Conservation (phyloP, 176 grass and related monocot genomes). For the Leersia perrieri region DNA sequence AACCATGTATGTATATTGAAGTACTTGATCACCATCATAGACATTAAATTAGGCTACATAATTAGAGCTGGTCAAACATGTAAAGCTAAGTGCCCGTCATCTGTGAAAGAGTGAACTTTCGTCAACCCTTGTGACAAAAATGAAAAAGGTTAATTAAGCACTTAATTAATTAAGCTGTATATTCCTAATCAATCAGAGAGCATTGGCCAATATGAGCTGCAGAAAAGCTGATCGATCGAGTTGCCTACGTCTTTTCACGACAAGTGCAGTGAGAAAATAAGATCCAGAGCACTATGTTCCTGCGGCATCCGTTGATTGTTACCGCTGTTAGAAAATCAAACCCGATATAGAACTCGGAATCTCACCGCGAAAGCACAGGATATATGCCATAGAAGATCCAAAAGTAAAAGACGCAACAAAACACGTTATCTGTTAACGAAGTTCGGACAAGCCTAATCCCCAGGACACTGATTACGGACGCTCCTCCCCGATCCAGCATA, state of each 20-base stretch:
- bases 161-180: not conserved
- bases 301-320: conserved; percentile 18
- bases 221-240: not conserved
- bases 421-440: too few relatives aligned
- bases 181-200: not conserved
- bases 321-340: too few relatives aligned
- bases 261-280: conserved; percentile 34
- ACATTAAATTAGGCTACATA: not conserved
- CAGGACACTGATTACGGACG: too few relatives aligned
- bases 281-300: conserved; percentile 16
- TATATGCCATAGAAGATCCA: too few relatives aligned
- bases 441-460: too few relatives aligned
- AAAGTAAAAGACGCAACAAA: too few relatives aligned
- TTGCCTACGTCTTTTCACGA: not conserved
- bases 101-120: conserved; percentile 30
- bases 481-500: too few relatives aligned
- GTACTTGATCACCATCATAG: conserved; percentile 1
- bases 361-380: too few relatives aligned
- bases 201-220: conserved; percentile 4
- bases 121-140: conserved; percentile 7
- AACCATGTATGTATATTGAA: not conserved
- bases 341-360: too few relatives aligned
- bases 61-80: not conserved
- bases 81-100: not conserved
- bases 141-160: not conserved